Percentiles rank a stretch among this genome's conserved stretches.
Conservation (phyloP, 2,329 filamentous ascomycete species). For the Juglanconis oblonga region DNA sequence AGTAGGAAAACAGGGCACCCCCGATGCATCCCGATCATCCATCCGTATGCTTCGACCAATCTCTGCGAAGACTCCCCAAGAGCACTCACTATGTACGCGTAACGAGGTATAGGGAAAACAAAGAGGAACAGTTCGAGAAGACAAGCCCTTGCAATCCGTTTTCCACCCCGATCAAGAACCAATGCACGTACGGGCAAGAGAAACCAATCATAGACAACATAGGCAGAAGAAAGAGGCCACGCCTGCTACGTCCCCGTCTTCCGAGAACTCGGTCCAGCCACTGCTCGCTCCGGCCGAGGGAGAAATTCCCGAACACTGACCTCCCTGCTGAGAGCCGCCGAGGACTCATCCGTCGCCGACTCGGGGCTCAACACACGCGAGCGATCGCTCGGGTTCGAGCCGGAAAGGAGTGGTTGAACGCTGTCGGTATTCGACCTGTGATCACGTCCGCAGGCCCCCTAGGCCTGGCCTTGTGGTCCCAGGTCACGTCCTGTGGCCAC, state of each 20-base stretch:
- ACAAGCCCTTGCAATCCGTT: neutral
- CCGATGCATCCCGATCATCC: neutral
- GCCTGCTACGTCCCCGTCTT: neutral
- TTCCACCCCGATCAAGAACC: neutral
- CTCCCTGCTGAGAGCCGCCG: slow-evolving; percentile 1
- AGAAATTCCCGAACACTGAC: slow-evolving; percentile 9
- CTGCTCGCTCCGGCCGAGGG: neutral
- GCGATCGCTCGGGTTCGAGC: neutral
- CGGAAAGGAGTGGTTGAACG: slow-evolving; percentile 11
- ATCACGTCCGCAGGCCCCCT: slow-evolving; percentile 11
- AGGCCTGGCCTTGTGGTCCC: slow-evolving; percentile 26
- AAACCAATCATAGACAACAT: neutral
- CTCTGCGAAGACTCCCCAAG: neutral
- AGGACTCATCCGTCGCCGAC: slow-evolving; percentile 1
- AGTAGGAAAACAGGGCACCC: neutral
- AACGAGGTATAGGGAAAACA: neutral
- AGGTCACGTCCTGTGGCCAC: slow-evolving; percentile 56
- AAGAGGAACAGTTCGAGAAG: neutral
- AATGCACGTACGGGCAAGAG: neutral
- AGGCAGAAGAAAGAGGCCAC: neutral
- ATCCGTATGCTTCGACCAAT: neutral
- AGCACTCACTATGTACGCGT: no score
- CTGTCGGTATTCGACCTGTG: slow-evolving; percentile 7
- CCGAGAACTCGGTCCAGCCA: neutral
- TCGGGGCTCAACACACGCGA: neutral